Evolutionary conservation across 2,329 filamentous ascomycete genomes (phyloP).

Genomic region (Leptodontidium sp.): DNA sequence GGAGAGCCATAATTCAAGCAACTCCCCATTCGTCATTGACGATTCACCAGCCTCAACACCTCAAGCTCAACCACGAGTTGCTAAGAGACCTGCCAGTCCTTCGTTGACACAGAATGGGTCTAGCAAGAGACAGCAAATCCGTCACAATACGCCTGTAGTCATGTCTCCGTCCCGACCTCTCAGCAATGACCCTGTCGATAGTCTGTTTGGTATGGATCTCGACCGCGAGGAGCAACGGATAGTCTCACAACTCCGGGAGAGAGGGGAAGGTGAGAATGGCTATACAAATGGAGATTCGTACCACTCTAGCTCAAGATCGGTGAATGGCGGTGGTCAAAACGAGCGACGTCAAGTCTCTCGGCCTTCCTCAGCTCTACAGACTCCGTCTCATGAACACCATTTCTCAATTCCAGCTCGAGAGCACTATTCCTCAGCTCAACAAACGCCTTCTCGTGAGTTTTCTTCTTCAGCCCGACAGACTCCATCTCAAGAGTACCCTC

Average conservation of each 20-base stretch:
- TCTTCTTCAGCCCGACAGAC: background rate
- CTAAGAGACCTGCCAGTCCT: slow-evolving; percentile 54
- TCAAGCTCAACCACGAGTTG: background rate
- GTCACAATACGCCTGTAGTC: slow-evolving; percentile 40
- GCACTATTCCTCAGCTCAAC: background rate
- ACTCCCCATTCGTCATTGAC: background rate
- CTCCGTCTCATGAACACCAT: background rate
- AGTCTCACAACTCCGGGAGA: background rate
- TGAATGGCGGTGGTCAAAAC: background rate
- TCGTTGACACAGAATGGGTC: slow-evolving; percentile 45
- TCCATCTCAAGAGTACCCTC: background rate
- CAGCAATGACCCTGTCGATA: background rate
- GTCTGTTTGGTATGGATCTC: background rate
- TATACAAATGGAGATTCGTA: background rate
- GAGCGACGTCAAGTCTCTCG: background rate
- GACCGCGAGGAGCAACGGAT: background rate
- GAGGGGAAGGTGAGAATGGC: background rate
- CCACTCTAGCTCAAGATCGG: background rate
- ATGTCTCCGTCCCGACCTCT: background rate
- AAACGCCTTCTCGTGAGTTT: background rate
- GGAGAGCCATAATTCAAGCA: background rate
- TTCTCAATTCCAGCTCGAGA: background rate
- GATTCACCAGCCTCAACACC: background rate
- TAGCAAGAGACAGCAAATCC: slow-evolving; percentile 18
- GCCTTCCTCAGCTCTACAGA: background rate